phyloP scores from a whole-genome alignment of 805 yeast genomes.

The Zygosaccharomyces gambellarensis region DNA sequence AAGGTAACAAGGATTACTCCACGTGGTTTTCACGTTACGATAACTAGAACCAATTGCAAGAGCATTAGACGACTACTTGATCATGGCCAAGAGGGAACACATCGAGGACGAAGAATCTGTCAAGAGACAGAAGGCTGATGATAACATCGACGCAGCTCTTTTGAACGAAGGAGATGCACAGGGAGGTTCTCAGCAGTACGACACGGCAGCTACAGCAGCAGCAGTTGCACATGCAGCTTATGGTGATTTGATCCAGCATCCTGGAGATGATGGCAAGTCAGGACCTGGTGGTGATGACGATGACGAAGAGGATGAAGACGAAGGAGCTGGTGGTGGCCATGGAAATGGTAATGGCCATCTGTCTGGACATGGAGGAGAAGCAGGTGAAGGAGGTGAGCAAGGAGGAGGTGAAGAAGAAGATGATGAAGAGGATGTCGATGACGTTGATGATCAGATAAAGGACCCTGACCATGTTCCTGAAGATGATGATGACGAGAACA shows the following conservation, averaged over 20 bases:
- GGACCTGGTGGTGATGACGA: conserved; percentile 3
- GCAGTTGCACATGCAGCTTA: conserved; percentile 30
- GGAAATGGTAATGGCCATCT: background rate
- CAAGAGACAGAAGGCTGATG: conserved; percentile 21
- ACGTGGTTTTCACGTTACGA: conserved; percentile 34
- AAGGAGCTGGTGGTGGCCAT: background rate
- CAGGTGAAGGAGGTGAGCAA: conserved; percentile 7
- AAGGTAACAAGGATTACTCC: conserved; percentile 14
- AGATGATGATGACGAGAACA: conserved; percentile 8
- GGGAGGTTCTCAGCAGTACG: conserved; percentile 8
- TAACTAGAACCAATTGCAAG: conserved; percentile 1
- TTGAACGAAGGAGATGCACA: conserved; percentile 15
- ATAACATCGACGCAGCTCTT: conserved; percentile 33
- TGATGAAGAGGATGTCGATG: conserved; percentile 16
- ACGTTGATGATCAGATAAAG: conserved; percentile 18
- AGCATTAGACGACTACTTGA: conserved; percentile 3
- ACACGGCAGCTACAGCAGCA: conserved; percentile 20
- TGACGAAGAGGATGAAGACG: conserved; percentile 9
- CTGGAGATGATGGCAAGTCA: conserved; percentile 15
- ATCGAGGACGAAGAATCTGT: conserved; percentile 7
- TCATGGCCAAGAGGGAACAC: conserved; percentile 9
- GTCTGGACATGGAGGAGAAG: background rate
- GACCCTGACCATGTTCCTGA: conserved; percentile 18
- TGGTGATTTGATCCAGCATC: conserved; percentile 24
- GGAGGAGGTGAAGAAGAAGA: conserved; percentile 14